Evolutionary conservation across 495 filamentous ascomycete genomes (phyloP).

Genomic region (Podospora didyma): DNA sequence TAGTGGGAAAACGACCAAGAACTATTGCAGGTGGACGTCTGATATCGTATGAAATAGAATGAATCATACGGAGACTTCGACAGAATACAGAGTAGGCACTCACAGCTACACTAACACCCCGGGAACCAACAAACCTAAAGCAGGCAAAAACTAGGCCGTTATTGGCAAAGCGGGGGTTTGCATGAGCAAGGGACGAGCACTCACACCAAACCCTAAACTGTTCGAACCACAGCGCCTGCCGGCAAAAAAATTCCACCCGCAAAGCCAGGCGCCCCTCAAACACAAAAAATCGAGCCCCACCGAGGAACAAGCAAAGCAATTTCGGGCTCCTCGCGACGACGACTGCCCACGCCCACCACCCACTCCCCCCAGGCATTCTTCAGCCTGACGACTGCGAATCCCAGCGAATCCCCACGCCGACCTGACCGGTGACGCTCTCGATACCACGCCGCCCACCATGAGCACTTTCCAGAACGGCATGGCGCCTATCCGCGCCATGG

Average conservation of each 20-base stretch:
- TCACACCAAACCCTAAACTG: conserved; percentile 28
- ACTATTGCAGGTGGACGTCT: no score
- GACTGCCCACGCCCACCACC: conserved; percentile 18
- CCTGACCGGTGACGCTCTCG: conserved; percentile 5
- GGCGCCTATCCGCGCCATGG: conserved; percentile 51
- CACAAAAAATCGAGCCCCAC: conserved; percentile 34
- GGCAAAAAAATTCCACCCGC: conserved; percentile 12
- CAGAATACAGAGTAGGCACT: no score
- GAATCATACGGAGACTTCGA: no score
- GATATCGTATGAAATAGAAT: no score
- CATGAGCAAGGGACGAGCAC: not conserved
- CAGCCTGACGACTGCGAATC: conserved; percentile 1
- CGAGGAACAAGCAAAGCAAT: conserved; percentile 20
- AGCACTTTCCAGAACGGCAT: conserved; percentile 48
- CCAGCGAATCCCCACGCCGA: not conserved
- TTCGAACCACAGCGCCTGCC: conserved; percentile 2
- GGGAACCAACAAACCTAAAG: not conserved
- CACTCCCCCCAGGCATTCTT: conserved; percentile 8
- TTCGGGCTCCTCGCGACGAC: conserved; percentile 25
- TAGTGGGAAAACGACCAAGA: no score
- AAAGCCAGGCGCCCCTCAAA: conserved; percentile 17
- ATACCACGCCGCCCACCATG: conserved; percentile 28
- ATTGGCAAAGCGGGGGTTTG: conserved; percentile 7
- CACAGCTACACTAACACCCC: no score
- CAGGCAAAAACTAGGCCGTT: not conserved